These are phyloP conservation scores for Ceratobasidium theobromae DNA, from an alignment of 1,284 basidiomycete species.

Conservation along the genomic window DNA sequence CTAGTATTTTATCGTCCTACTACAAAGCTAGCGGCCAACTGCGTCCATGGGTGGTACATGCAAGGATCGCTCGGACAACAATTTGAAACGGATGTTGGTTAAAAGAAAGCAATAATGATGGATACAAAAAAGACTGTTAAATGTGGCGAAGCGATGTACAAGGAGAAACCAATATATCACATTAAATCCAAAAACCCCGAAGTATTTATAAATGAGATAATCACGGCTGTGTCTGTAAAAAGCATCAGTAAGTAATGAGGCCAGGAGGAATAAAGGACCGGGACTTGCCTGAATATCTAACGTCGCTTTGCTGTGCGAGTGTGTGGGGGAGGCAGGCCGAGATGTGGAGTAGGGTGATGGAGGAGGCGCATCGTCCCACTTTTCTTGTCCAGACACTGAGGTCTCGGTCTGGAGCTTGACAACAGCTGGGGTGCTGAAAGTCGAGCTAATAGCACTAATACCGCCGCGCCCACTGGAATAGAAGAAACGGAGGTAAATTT, in stretches of 20 bases:
- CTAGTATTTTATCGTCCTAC: no score
- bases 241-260: no score
- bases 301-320: not conserved
- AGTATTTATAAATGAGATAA: not conserved
- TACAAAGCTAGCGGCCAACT: no score
- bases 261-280: no score
- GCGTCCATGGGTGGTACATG: no score
- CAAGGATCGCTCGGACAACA: not conserved
- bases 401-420: constrained; percentile 27
- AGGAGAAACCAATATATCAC: not conserved
- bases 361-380: not conserved
- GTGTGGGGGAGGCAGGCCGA: not conserved
- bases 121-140: not conserved
- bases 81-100: not conserved
- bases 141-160: not conserved
- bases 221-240: not conserved
- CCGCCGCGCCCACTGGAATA: not conserved
- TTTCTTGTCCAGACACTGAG: constrained; percentile 6
- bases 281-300: not conserved
- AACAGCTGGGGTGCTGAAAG: not conserved
- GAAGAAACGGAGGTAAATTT: not conserved
- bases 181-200: not conserved
- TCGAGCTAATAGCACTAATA: not conserved
- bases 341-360: not conserved
- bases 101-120: not conserved